Conservation (phyloP, 257 asterid species). For the Oldenlandia corymbosa region DNA sequence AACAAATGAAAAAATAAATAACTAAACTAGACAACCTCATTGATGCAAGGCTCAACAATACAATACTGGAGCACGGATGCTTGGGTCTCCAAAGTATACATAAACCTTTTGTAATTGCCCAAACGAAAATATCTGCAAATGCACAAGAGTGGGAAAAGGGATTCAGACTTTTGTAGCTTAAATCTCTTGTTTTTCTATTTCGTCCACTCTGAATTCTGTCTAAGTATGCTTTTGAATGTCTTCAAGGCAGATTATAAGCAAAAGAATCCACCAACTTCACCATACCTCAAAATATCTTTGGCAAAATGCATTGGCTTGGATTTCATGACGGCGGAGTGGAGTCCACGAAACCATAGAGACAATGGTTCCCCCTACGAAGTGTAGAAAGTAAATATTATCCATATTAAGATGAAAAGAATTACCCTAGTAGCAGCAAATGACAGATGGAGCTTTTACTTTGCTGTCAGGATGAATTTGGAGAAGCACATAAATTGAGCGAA, state of each 20-base stretch:
- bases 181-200: too few relatives aligned
- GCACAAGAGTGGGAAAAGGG: conserved; percentile 5
- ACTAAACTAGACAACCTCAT: conserved; percentile 43
- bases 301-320: conserved; percentile 79
- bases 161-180: conserved; percentile 16
- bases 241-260: conserved; percentile 3
- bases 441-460: conserved; percentile 36
- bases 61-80: conserved; percentile 85
- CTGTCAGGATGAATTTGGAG: conserved; percentile 66
- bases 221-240: too few relatives aligned
- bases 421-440: conserved; percentile 6
- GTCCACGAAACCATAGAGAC: conserved; percentile 63
- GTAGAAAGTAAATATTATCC: conserved; percentile 7
- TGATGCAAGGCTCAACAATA: conserved; percentile 72
- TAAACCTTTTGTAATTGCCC: conserved; percentile 72
- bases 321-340: conserved; percentile 52
- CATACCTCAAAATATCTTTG: conserved; percentile 62
- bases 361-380: conserved; percentile 63
- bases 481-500: conserved; percentile 66
- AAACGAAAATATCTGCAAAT: conserved; percentile 50
- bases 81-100: conserved; percentile 49
- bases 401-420: neutral
- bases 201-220: too few relatives aligned
- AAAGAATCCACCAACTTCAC: neutral
- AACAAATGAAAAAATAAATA: neutral